Base-by-base conservation (phyloP, 495 filamentous ascomycete species). In the Bombardia bombarda region DNA sequence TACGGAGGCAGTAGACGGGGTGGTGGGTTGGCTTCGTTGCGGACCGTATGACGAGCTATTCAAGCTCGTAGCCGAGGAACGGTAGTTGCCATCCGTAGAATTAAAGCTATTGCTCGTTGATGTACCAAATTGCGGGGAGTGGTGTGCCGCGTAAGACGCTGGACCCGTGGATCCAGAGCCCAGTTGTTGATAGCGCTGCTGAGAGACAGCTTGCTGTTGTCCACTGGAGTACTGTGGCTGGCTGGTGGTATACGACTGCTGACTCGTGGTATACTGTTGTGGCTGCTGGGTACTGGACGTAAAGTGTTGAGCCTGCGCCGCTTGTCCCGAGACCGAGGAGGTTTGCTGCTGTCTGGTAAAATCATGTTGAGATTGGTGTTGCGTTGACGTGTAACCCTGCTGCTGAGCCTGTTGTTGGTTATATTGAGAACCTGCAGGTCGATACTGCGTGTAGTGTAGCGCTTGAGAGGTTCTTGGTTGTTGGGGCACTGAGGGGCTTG, bases 181-280 rank as follows among this genome's bases (percentile, higher is more conserved):
- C 22, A 69, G 53, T 39, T 70, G 65, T 31, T 65, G 63, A 34
- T 67, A 61, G n/a, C 67, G 65, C 43, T 64, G 66, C 18, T 65
- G 61, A 3, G 62, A 40, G 14, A 42, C 22, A 8, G 48, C 40
- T 23, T 53, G 51, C 33, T 61, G 56, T 40, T 58, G 59, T 9
- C 41, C 42, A 14, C 30, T 47, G 16, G 57, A 45, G 25, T 70
- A 70, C 23, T 63, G 59, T 22, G 49, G 40, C 7, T 53, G 57
- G 9, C 16, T 44, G 13, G 36, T 13, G 16, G 43, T 20, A 30
- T 53, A 59, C n/a, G 52, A 16, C 28, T 52, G 51, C 34, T 60
- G 55, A 34, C 23, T 44, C 7, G 56, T 32, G 7, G 42, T 17
- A 30, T 50, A 57, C 19, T 51, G 52, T 30, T 51, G 52, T 19